These are phyloP conservation scores for Globisporangium sylvaticum DNA, from an alignment of 352 stramenopile genomes.

Conservation along the genomic window DNA sequence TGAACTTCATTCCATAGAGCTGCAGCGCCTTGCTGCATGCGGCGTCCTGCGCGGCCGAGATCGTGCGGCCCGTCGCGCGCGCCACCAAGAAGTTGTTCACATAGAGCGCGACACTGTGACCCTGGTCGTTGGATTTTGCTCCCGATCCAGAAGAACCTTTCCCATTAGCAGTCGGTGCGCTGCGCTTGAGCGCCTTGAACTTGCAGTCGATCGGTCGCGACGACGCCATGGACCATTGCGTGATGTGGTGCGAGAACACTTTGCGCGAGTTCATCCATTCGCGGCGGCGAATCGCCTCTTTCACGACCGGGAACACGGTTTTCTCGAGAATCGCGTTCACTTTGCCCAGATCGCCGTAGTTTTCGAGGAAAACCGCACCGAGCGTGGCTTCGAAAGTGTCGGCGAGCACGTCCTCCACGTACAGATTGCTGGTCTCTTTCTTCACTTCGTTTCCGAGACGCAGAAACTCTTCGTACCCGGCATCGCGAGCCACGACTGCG, in stretches of 20 bases:
- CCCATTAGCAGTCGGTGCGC: constrained; percentile 3
- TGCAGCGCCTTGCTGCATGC: constrained; percentile 60
- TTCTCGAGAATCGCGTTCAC: constrained; percentile 62
- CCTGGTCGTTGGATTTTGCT: constrained; percentile 11
- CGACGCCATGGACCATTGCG: constrained; percentile 40
- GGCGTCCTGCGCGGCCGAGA: constrained; percentile 62
- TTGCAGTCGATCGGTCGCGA: constrained; percentile 33
- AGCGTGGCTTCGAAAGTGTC: constrained; percentile 80
- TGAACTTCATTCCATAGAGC: constrained; percentile 57
- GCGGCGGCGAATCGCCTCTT: constrained; percentile 67
- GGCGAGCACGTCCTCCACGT: constrained; percentile 71
- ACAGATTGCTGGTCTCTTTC: constrained; percentile 47
- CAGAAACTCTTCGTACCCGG: constrained; percentile 71
- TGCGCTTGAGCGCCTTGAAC: constrained; percentile 43
- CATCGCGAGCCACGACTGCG: constrained; percentile 47
- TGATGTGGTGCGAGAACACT: constrained; percentile 59
- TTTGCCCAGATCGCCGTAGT: constrained; percentile 43
- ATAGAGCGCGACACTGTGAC: constrained; percentile 61
- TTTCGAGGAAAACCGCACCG: constrained; percentile 75
- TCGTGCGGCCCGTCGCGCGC: constrained; percentile 58
- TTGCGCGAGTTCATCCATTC: constrained; percentile 84
- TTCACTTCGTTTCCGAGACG: constrained; percentile 62
- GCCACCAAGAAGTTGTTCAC: constrained; percentile 64
- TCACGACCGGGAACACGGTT: constrained; percentile 63
- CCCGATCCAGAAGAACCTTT: background rate